phyloP scores from a whole-genome alignment of 768 basidiomycete species.

The Lanmaoa rubissima region DNA sequence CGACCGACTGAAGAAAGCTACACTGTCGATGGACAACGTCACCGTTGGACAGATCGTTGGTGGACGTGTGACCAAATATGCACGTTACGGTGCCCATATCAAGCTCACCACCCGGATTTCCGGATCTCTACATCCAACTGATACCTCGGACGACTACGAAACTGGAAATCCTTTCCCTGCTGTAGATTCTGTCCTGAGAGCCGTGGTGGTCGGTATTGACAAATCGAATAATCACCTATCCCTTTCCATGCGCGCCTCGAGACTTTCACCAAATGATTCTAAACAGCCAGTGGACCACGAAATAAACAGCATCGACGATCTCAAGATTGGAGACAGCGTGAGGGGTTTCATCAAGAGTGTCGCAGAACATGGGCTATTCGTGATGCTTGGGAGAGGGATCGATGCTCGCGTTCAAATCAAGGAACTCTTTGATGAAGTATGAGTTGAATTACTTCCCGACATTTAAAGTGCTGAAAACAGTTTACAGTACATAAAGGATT shows the following conservation, averaged over 20 bases:
- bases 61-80: slow-evolving; percentile 77
- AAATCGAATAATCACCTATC: slow-evolving; percentile 61
- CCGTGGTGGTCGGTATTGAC: slow-evolving; percentile 70
- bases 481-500: slow-evolving; percentile 87
- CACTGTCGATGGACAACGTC: slow-evolving; percentile 65
- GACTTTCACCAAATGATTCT: slow-evolving; percentile 51
- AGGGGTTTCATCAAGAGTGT: slow-evolving; percentile 91
- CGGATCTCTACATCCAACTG: slow-evolving; percentile 80
- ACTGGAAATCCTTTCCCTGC: slow-evolving; percentile 53
- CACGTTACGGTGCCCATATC: slow-evolving; percentile 68
- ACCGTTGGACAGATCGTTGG: slow-evolving; percentile 70
- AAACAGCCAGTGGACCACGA: slow-evolving; percentile 63
- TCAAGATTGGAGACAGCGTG: slow-evolving; percentile 72
- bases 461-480: slow-evolving; percentile 7
- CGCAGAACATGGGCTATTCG: slow-evolving; percentile 84
- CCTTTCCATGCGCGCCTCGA: slow-evolving; percentile 80
- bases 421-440: slow-evolving; percentile 86
- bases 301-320: slow-evolving; percentile 54
- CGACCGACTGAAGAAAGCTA: slow-evolving; percentile 44
- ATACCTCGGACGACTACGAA: slow-evolving; percentile 78
- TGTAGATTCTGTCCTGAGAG: slow-evolving; percentile 66
- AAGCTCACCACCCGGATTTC: slow-evolving; percentile 71
- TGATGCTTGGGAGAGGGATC: slow-evolving; percentile 76
- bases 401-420: slow-evolving; percentile 92
- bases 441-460: neutral